Base-by-base conservation (phyloP, 2,329 filamentous ascomycete genomes). In the Ophiostoma sp. region DNA sequence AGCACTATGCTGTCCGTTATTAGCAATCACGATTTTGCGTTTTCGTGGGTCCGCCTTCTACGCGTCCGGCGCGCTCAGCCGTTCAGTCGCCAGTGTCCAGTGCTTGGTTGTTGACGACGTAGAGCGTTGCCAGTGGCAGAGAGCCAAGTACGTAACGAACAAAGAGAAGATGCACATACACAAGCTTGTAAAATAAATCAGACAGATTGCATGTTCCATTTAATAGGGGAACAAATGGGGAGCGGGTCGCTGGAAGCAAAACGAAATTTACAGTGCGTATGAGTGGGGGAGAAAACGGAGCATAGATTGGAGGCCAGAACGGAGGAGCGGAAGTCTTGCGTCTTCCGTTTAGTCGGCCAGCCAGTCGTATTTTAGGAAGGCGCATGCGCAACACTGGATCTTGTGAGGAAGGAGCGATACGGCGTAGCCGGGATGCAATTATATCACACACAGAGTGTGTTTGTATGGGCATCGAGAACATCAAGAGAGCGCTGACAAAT, bases 191-290 rank as follows among this genome's bases (percentile, higher is more conserved):
- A 27, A 27, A 27, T 27, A 1, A 27, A 27, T 27, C 27, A 27
- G 27, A 27, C 27, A 27, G 27, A 27, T 27, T 55, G 49, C 49
- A 27, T 9, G 9, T 55, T 6, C n/a, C 18, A 16, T 52, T 16
- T 60, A 27, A 60, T 60, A 60, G 55, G 55, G 27, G 55, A 60
- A 36, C 49, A 27, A 27, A 55, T 55, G 18, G 49, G 49, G 49
- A 55, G 49, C 49, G 49, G 49, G 49, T 55, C 49, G 49, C 9
- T 18, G 49, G 49, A 55, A 55, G 49, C 49, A 55, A 55, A 55
- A 27, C 8, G 49, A 55, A 55, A 55, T 55, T 55, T 55, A 55
- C 49, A 27, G 18, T 16, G n/a, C 18, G 18, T 55, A 5, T 55
- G 49, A 55, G 49, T 55, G 49, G 49, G 18, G 49, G 27, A 27